Base-by-base conservation (phyloP, 2,329 filamentous ascomycete genomes). In the Thelonectria discophora region DNA sequence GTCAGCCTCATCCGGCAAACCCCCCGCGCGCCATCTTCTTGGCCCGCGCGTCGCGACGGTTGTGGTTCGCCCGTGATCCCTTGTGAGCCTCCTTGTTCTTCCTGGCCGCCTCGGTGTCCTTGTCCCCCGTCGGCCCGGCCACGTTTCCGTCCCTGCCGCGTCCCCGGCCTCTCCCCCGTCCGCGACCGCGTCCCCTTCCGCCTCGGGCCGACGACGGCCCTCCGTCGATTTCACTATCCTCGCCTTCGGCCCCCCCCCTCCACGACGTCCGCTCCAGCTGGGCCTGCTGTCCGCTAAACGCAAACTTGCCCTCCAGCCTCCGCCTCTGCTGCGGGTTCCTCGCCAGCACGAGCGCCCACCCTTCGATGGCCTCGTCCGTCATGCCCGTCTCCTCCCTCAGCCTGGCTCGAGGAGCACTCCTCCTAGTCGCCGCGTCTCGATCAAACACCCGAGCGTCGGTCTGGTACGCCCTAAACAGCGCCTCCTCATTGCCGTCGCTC, bases 331-430 rank as follows among this genome's bases (percentile, higher is more conserved):
- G 85, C 1, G 91, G 85, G 69, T 94, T 90, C 32, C 94, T 85
- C 12, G 82, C 80, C 8, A 97, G 78, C 92, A 98, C 97, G 50
- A 97, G 80, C 0, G 86, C 92, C 94, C 94, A 99, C 5, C 95
- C 95, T 77, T 98, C 95, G 34, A 99, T 90, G 3, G 90, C 89
- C 77, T 98, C 94, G 69, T 98, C 94, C 0, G 93, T 93, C 92
- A 97, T 92, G 4, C 90, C 90, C 1, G 92, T 97, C 62, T 93
- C 88, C 20, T 85, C 84, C 68, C 89, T 90, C 50, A 99, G 75
- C 34, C 84, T 85, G 7, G 76, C 77, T 40, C 95, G 84, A 1
- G 84, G 79, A 20, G 84, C 82, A 0, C 89, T 83, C 63, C 90
- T 83, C 55, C 93, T 84, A 0, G 90, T 93, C 5, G 84, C 83